A percentile compares a stretch with the other conserved stretches of the same genome.
Conservation (phyloP, 768 basidiomycete species). For the Hygrocybe coccinea region DNA sequence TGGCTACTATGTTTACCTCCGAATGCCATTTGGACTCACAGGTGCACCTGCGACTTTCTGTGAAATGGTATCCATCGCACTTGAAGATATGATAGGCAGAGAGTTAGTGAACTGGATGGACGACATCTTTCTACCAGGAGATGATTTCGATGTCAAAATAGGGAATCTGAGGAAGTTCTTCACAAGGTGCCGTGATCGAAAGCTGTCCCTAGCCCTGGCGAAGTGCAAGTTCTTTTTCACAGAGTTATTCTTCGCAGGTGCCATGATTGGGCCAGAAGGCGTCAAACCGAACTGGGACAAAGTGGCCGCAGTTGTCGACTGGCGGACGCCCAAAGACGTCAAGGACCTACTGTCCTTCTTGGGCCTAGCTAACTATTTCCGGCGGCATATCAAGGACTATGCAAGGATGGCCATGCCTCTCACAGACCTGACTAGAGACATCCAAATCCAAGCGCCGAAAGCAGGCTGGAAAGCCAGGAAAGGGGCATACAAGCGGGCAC, state of each 20-base stretch:
- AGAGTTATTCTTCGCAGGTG: neutral
- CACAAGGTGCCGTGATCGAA: neutral
- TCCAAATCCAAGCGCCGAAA: too few species aligned
- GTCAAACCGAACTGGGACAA: too few species aligned
- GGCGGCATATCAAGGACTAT: too few species aligned
- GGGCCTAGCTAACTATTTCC: too few species aligned
- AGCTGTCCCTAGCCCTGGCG: neutral
- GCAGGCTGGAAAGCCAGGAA: too few species aligned
- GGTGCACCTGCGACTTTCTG: neutral
- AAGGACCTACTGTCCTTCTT: too few species aligned
- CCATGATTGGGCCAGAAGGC: neutral
- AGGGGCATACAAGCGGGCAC: too few species aligned
- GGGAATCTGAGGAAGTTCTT: neutral
- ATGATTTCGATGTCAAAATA: neutral
- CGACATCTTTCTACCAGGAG: neutral
- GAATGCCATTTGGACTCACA: neutral
- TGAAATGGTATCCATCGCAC: neutral
- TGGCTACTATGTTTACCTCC: neutral
- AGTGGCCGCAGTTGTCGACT: too few species aligned
- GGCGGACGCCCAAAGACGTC: too few species aligned
- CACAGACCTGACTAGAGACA: too few species aligned
- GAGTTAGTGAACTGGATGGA: neutral
- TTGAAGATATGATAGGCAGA: neutral
- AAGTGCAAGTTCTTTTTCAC: neutral
- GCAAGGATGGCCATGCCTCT: too few species aligned